These are phyloP conservation scores for Chaetomiaceae sp. DNA, from an alignment of 2,329 filamentous ascomycete species.

Conservation along the genomic window DNA sequence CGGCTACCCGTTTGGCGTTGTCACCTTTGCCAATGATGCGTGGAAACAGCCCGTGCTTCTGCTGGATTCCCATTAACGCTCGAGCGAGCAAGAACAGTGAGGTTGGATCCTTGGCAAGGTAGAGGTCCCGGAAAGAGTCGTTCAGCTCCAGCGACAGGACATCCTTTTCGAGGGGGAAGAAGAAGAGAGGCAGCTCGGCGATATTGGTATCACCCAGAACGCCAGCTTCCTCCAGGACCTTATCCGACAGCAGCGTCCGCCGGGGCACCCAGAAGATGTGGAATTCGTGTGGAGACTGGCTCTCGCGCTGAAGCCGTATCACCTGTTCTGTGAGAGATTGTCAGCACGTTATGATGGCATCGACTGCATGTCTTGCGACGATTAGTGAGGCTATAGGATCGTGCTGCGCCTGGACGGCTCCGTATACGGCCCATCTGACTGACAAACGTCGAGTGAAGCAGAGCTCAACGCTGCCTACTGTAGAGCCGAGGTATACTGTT, in stretches of 20 bases:
- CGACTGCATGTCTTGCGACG: constrained; percentile 31
- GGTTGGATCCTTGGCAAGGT: constrained; percentile 84
- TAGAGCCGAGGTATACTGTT: neutral
- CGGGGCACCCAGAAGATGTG: constrained; percentile 95
- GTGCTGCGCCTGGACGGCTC: constrained; percentile 22
- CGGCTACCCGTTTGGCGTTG: constrained; percentile 82
- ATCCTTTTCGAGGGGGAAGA: constrained; percentile 88
- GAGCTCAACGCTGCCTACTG: constrained; percentile 29
- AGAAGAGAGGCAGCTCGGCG: constrained; percentile 79
- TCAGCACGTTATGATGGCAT: constrained; percentile 58
- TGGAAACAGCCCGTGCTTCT: constrained; percentile 87
- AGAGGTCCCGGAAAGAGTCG: constrained; percentile 80
- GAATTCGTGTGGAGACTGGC: constrained; percentile 89
- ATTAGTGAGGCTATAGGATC: constrained; percentile 12
- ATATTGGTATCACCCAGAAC: constrained; percentile 91
- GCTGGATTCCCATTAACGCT: constrained; percentile 91
- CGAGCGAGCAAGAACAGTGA: constrained; percentile 84
- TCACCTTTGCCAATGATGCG: constrained; percentile 94
- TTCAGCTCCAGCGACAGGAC: constrained; percentile 87
- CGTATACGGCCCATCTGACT: constrained; percentile 17
- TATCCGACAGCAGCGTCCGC: constrained; percentile 84
- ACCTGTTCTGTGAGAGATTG: constrained; percentile 69
- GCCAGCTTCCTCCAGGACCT: constrained; percentile 86
- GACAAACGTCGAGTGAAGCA: constrained; percentile 14
- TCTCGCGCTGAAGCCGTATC: constrained; percentile 81